Conservation (phyloP, 345 rosid genomes). For the Microcos paniculata region DNA sequence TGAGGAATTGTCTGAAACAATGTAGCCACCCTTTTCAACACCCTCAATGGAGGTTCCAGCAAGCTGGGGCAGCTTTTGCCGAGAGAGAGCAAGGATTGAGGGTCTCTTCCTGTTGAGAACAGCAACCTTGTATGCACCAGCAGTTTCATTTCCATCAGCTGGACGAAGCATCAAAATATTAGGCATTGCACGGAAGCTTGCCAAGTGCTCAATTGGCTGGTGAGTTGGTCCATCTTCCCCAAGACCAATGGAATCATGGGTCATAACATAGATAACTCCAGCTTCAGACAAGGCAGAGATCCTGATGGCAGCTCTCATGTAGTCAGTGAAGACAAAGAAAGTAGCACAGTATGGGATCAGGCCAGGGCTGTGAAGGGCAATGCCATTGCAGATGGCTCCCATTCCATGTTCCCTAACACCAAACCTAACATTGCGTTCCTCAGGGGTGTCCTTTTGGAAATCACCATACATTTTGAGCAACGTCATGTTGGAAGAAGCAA, state of each 20-base stretch:
- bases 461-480: constrained; percentile 83
- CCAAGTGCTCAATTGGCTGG: constrained; percentile 95
- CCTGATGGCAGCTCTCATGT: constrained; percentile 99
- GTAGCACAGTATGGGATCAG: constrained; percentile 97
- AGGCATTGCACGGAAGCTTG: constrained; percentile 99
- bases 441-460: constrained; percentile 90
- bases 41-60: constrained; percentile 89
- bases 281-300: constrained; percentile 85
- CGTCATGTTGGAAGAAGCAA: constrained; percentile 99
- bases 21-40: constrained; percentile 90
- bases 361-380: constrained; percentile 89
- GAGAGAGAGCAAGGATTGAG: constrained; percentile 81
- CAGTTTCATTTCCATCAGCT: constrained; percentile 97
- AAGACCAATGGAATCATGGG: constrained; percentile 98
- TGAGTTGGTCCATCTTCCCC: constrained; percentile 99
- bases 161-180: constrained; percentile 96
- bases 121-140: constrained; percentile 93
- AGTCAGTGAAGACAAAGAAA: constrained; percentile 99
- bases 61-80: constrained; percentile 91
- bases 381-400: constrained; percentile 98
- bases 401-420: constrained; percentile 98
- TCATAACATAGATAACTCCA: constrained; percentile 96
- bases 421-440: constrained; percentile 85
- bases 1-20: constrained; percentile 78
- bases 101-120: constrained; percentile 77